Evolutionary conservation across 345 rosid genomes (phyloP).

Genomic region (Dipteronia sinensis): DNA sequence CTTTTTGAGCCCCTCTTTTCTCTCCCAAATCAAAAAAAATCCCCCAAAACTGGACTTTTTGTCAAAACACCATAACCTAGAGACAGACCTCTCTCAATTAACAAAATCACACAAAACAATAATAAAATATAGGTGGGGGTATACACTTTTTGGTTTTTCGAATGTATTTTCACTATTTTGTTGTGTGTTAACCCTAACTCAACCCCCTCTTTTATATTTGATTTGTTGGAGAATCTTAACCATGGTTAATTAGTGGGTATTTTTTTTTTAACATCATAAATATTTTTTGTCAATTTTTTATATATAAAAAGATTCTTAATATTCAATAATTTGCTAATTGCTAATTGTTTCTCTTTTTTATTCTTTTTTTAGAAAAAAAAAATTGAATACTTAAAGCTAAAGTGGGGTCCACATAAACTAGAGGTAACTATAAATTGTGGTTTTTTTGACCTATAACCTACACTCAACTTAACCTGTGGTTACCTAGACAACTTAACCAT

Average conservation of each 20-base stretch:
- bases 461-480: constrained; percentile 11
- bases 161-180: constrained; percentile 11
- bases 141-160: constrained; percentile 1
- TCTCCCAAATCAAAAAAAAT: constrained; percentile 20
- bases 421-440: background rate
- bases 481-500: background rate
- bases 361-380: background rate
- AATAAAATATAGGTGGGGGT: background rate
- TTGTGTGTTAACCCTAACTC: constrained; percentile 12
- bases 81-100: background rate
- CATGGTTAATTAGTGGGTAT: constrained; percentile 16
- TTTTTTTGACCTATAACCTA: constrained; percentile 3
- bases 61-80: constrained; percentile 26
- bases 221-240: constrained; percentile 13
- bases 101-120: constrained; percentile 3
- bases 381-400: background rate
- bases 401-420: constrained; percentile 2
- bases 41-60: constrained; percentile 29
- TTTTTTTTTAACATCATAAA: background rate
- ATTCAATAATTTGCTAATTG: background rate
- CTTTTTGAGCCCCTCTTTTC: constrained; percentile 34
- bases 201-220: background rate
- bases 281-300: background rate
- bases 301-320: background rate
- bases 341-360: background rate